Percentiles rank a stretch among this genome's conserved stretches.
Evolutionary conservation across 2,329 filamentous ascomycete species (phyloP).

Genomic region (Pseudohalonectria lignicola): DNA sequence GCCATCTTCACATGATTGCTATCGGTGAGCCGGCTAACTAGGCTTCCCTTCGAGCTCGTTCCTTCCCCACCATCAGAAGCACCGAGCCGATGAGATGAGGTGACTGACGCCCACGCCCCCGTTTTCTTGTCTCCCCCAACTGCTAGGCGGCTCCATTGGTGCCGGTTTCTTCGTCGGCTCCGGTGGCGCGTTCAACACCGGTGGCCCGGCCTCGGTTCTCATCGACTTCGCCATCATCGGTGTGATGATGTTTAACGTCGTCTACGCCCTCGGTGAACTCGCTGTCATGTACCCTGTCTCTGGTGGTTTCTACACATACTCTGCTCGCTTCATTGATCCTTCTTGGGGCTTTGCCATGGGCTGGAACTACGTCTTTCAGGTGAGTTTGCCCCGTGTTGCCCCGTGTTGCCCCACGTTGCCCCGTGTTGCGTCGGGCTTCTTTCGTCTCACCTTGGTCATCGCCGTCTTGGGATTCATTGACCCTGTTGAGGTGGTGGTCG

Average conservation of each 20-base stretch:
- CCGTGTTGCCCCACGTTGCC: neutral
- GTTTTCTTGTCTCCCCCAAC: neutral
- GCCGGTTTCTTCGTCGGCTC: conserved; percentile 54
- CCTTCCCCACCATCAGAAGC: too few relatives aligned
- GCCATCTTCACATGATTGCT: conserved; percentile 52
- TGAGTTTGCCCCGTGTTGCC: neutral
- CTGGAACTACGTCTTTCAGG: conserved; percentile 33
- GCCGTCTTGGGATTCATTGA: too few relatives aligned
- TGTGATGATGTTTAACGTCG: conserved; percentile 50
- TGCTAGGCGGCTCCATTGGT: conserved; percentile 42
- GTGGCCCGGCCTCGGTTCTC: conserved; percentile 32
- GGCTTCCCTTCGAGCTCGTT: neutral
- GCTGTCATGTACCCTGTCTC: conserved; percentile 52
- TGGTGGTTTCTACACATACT: conserved; percentile 53
- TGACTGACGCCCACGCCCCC: neutral
- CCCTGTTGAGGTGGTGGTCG: too few relatives aligned
- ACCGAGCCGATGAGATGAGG: too few relatives aligned
- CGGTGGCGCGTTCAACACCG: conserved; percentile 38
- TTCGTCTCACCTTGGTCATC: too few relatives aligned
- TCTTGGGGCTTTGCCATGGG: conserved; percentile 47
- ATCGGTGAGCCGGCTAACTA: conserved; percentile 23
- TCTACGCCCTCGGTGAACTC: conserved; percentile 50
- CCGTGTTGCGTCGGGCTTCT: neutral
- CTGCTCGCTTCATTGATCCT: conserved; percentile 49
- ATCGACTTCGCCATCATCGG: conserved; percentile 45